Conservation (phyloP, 2,329 filamentous ascomycete genomes). For the Ceratocystis lukuohia region DNA sequence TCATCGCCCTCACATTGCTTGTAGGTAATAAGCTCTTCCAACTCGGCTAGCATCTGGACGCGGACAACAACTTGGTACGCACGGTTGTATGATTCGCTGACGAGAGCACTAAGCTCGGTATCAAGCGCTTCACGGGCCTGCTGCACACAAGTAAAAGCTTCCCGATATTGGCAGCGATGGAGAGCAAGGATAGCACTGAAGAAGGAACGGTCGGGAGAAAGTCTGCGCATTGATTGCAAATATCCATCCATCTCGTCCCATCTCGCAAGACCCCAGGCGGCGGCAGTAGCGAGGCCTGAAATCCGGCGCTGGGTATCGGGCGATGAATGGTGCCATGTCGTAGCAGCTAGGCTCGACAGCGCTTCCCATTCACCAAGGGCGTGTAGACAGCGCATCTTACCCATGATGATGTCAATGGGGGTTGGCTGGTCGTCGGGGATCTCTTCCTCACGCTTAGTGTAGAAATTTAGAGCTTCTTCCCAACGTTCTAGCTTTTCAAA, state of each 20-base stretch:
- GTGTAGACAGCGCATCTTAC: conserved; percentile 97
- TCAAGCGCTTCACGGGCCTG: conserved; percentile 88
- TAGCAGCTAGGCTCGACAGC: conserved; percentile 73
- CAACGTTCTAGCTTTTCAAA: conserved; percentile 96
- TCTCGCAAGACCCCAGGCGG: conserved; percentile 89
- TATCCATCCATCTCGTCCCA: conserved; percentile 99
- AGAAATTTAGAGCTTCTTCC: conserved; percentile 91
- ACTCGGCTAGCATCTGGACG: conserved; percentile 95
- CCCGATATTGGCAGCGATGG: conserved; percentile 88
- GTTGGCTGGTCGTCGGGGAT: conserved; percentile 33
- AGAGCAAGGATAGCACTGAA: conserved; percentile 92
- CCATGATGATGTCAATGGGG: conserved; percentile 94
- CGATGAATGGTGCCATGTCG: conserved; percentile 83
- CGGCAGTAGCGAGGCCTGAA: conserved; percentile 83
- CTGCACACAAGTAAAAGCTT: conserved; percentile 77
- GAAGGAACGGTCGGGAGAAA: conserved; percentile 89
- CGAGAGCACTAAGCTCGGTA: conserved; percentile 83
- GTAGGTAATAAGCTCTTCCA: conserved; percentile 96
- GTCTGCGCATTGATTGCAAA: conserved; percentile 82
- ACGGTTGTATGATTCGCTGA: conserved; percentile 97
- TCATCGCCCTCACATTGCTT: conserved; percentile 76
- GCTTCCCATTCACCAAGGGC: conserved; percentile 96
- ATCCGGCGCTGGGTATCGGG: conserved; percentile 81
- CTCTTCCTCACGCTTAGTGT: conserved; percentile 53
- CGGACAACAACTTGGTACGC: conserved; percentile 97